Evolutionary conservation across 139 green algal genomes (phyloP), one percentile per base, ranked within the genome.

Genomic region (Auxenochlorella protothecoides): DNA sequence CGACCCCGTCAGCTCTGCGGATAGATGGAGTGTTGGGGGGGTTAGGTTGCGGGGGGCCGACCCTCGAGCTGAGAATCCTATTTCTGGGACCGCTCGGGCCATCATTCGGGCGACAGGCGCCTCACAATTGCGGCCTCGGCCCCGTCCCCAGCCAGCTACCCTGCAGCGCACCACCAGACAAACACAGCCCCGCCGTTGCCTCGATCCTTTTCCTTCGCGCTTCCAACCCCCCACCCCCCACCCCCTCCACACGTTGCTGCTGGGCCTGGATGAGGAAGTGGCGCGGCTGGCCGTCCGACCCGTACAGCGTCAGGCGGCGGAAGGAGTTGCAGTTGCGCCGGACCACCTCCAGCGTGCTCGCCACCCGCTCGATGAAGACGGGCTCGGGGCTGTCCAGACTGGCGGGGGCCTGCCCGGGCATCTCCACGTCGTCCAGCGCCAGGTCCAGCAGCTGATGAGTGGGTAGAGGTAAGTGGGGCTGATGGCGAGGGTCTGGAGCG

Each of bases 191-290:
- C 27, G 27, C 27, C 27, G 27, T 44, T 44, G 27, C 27, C 27
- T 14, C 11, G 63, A 15, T 14, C 63, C 63, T 14, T 14, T 66
- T 6, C 15, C 10, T 9, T 14, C 9, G 63, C 51, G 12, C 81
- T 76, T 79, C 80, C 27, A 44, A 0, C 27, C 27, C 27, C 27
- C 27, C 27, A 44, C 27, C 0, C 27, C 27, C 27, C n/a, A n/a
- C n/a, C 27, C 27, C 27, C 27, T 44, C 27, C 27, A 2, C 27
- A 44, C 27, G 27, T 44, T 90, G 82, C 74, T 92, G 85, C 61
- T 83, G 76, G 13, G 86, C 92, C 83, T 97, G 92, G 52, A 98
- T 84, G 6, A 97, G 72, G 78, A 98, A 97, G 74, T 86, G 76
- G 53, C 83, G 76, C 27, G 76, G 69, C 7, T 74, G 76, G 56